phyloP scores from a whole-genome alignment of 345 rosid species.

The Heritiera fomes region DNA sequence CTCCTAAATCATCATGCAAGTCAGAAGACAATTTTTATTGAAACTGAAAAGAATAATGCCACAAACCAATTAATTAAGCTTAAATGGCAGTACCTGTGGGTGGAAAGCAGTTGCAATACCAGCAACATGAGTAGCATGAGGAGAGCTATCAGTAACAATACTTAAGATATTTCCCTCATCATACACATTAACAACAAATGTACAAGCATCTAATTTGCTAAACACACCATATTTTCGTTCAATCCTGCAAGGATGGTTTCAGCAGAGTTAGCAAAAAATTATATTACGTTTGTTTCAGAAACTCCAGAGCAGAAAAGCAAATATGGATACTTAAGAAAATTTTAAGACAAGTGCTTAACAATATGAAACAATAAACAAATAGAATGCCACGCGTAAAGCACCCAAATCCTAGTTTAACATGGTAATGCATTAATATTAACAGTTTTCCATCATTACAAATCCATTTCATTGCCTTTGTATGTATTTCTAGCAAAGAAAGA shows the following conservation, averaged over 20 bases:
- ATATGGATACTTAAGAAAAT: neutral
- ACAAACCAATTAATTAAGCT: slow-evolving; percentile 8
- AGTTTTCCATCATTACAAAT: neutral
- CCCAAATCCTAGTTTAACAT: slow-evolving; percentile 7
- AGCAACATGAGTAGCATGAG: slow-evolving; percentile 99
- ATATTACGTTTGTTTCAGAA: neutral
- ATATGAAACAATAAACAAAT: slow-evolving; percentile 12
- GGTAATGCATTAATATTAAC: neutral
- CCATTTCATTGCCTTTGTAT: neutral
- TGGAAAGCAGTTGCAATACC: slow-evolving; percentile 96
- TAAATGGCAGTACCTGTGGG: slow-evolving; percentile 58
- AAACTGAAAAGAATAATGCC: slow-evolving; percentile 8
- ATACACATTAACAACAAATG: slow-evolving; percentile 78
- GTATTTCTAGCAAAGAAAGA: slow-evolving; percentile 2
- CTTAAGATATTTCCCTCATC: slow-evolving; percentile 84
- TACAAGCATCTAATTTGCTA: slow-evolving; percentile 95
- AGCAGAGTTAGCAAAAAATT: neutral
- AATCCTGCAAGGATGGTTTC: slow-evolving; percentile 46
- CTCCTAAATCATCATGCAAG: slow-evolving; percentile 52
- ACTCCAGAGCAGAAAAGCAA: slow-evolving; percentile 6
- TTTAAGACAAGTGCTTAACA: neutral
- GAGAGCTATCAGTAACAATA: slow-evolving; percentile 91
- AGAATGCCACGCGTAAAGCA: slow-evolving; percentile 3
- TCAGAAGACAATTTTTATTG: slow-evolving; percentile 14
- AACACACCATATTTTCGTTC: slow-evolving; percentile 85